Evolutionary conservation across 1,284 basidiomycete species (phyloP).

Genomic region (Austroboletus niveus): DNA sequence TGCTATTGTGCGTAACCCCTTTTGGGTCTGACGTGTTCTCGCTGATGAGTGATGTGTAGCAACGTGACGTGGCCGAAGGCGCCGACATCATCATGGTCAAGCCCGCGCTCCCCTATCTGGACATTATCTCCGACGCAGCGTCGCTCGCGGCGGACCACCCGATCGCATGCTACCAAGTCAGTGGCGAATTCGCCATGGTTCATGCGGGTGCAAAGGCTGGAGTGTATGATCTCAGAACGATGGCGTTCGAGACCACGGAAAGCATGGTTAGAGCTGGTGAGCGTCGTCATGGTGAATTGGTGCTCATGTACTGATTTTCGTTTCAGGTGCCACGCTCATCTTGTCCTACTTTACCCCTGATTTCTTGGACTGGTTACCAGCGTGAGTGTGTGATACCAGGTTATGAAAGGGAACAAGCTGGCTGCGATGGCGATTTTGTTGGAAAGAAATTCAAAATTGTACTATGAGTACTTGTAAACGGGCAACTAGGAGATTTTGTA

Average conservation of each 20-base stretch:
- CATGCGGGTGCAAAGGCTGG: slow-evolving; percentile 91
- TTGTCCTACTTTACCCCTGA: slow-evolving; percentile 95
- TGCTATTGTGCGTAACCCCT: slow-evolving; percentile 69
- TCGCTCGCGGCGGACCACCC: slow-evolving; percentile 84
- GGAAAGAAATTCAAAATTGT: too few relatives aligned
- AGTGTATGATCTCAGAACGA: slow-evolving; percentile 86
- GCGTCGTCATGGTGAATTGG: slow-evolving; percentile 23
- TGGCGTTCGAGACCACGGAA: slow-evolving; percentile 93
- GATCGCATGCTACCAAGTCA: slow-evolving; percentile 94
- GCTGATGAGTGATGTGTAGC: slow-evolving; percentile 42
- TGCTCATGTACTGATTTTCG: slow-evolving; percentile 4
- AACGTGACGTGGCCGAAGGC: slow-evolving; percentile 89
- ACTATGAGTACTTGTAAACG: too few relatives aligned
- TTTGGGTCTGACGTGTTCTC: not conserved
- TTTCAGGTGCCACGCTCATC: slow-evolving; percentile 81
- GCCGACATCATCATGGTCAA: slow-evolving; percentile 99
- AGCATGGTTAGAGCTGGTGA: slow-evolving; percentile 88
- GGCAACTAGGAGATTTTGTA: too few relatives aligned
- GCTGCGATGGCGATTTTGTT: too few relatives aligned
- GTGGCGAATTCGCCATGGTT: slow-evolving; percentile 97
- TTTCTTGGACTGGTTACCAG: slow-evolving; percentile 87
- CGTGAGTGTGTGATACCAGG: slow-evolving; percentile 24
- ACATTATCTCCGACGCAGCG: slow-evolving; percentile 90
- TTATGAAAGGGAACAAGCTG: not conserved
- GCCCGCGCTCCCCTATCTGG: slow-evolving; percentile 93